Conservation (phyloP, 2,329 filamentous ascomycete species). For the Pezicula neosporulosa region DNA sequence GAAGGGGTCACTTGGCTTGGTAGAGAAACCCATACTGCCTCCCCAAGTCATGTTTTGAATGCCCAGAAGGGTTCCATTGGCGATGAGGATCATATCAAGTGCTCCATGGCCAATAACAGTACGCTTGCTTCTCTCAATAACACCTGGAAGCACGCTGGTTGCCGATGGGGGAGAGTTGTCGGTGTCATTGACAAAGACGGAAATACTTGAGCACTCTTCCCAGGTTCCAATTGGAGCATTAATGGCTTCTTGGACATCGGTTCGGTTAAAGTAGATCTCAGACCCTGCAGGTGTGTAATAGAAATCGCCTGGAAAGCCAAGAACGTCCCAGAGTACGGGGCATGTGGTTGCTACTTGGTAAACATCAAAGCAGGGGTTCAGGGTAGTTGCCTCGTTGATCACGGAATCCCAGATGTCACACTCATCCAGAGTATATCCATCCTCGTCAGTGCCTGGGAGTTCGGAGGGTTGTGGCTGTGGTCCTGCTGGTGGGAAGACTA, state of each 20-base stretch:
- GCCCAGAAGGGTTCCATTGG: constrained; percentile 54
- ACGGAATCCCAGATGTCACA: constrained; percentile 60
- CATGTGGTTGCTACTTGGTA: constrained; percentile 74
- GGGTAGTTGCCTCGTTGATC: constrained; percentile 43
- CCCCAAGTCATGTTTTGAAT: constrained; percentile 71
- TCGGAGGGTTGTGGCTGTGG: constrained; percentile 45
- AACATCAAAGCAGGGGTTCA: constrained; percentile 78
- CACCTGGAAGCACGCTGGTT: constrained; percentile 58
- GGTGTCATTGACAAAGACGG: constrained; percentile 42
- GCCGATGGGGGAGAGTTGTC: constrained; percentile 53
- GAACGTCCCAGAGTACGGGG: constrained; percentile 64
- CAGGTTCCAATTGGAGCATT: constrained; percentile 68
- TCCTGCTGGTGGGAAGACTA: constrained; percentile 66
- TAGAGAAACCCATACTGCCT: constrained; percentile 55
- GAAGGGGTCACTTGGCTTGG: constrained; percentile 32
- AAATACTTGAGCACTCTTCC: constrained; percentile 47
- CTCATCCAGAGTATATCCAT: constrained; percentile 32
- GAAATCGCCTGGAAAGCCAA: constrained; percentile 65
- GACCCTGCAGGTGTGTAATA: constrained; percentile 61
- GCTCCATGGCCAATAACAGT: constrained; percentile 72
- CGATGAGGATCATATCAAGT: constrained; percentile 55
- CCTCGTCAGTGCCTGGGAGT: constrained; percentile 39
- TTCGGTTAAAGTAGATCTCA: constrained; percentile 58
- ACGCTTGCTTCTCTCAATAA: constrained; percentile 70
- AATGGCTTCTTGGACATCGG: constrained; percentile 58